Conservation (phyloP, 805 yeast genomes). For the Suhomyces kilbournensis region DNA sequence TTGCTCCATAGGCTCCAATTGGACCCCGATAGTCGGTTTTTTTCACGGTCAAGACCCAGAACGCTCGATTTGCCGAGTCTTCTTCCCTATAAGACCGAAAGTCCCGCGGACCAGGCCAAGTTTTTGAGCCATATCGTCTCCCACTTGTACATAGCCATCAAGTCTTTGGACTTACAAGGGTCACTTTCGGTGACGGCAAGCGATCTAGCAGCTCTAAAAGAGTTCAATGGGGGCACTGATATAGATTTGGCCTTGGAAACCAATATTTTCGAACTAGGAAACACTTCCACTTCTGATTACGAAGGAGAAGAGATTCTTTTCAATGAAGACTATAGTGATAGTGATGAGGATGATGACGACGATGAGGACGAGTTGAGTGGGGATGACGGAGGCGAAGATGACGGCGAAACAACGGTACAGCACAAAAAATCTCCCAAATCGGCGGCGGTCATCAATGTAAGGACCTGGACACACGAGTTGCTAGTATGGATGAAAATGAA, state of each 20-base stretch:
- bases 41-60: slow-evolving; percentile 37
- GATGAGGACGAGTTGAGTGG: slow-evolving; percentile 37
- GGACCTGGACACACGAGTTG: slow-evolving; percentile 86
- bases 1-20: slow-evolving; percentile 24
- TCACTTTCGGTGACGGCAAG: slow-evolving; percentile 61
- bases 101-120: slow-evolving; percentile 62
- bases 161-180: slow-evolving; percentile 73
- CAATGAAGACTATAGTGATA: slow-evolving; percentile 14
- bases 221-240: slow-evolving; percentile 30
- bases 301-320: slow-evolving; percentile 17
- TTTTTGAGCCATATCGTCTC: slow-evolving; percentile 78
- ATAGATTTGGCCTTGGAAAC: slow-evolving; percentile 54
- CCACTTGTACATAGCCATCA: slow-evolving; percentile 74
- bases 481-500: slow-evolving; percentile 75
- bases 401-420: slow-evolving; percentile 40
- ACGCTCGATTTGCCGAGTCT: slow-evolving; percentile 40
- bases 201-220: slow-evolving; percentile 52
- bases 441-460: slow-evolving; percentile 69
- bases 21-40: slow-evolving; percentile 38
- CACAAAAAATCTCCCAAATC: slow-evolving; percentile 63
- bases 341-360: slow-evolving; percentile 18
- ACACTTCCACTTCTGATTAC: background rate
- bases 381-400: slow-evolving; percentile 32
- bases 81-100: slow-evolving; percentile 75
- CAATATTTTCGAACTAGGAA: slow-evolving; percentile 38